phyloP scores from a whole-genome alignment of 441 rosid species.

The Euphorbia corollata region DNA sequence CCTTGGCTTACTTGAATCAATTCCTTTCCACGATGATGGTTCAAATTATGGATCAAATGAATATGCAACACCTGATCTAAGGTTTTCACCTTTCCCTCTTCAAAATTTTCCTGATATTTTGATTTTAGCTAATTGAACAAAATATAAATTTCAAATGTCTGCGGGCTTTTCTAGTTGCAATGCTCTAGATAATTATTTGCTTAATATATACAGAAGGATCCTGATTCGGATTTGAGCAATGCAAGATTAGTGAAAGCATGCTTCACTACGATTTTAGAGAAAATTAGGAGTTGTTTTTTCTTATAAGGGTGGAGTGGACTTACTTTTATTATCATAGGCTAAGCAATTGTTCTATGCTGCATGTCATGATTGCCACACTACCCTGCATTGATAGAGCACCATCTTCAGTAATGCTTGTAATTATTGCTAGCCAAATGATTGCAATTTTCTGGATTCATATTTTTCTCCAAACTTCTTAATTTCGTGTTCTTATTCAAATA shows the following conservation, averaged over 20 bases:
- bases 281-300: background rate
- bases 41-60: slow-evolving; percentile 55
- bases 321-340: background rate
- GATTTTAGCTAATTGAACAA: slow-evolving; percentile 4
- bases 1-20: slow-evolving; percentile 80
- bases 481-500: background rate
- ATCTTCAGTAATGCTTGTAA: slow-evolving; percentile 1
- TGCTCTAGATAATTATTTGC: background rate
- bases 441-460: background rate
- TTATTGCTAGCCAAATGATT: too few relatives aligned
- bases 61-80: slow-evolving; percentile 48
- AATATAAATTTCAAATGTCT: background rate
- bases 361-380: background rate
- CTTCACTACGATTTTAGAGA: background rate
- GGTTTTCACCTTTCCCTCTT: slow-evolving; percentile 38
- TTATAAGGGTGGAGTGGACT: background rate
- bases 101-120: slow-evolving; percentile 2
- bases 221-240: slow-evolving; percentile 5
- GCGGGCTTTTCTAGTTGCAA: background rate
- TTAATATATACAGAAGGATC: background rate
- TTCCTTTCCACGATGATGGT: slow-evolving; percentile 65
- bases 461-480: background rate
- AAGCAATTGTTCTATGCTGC: slow-evolving; percentile 3
- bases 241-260: background rate
- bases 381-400: background rate